Evolutionary conservation across 352 stramenopile genomes (phyloP).

Genomic region (Globisporangium polare): DNA sequence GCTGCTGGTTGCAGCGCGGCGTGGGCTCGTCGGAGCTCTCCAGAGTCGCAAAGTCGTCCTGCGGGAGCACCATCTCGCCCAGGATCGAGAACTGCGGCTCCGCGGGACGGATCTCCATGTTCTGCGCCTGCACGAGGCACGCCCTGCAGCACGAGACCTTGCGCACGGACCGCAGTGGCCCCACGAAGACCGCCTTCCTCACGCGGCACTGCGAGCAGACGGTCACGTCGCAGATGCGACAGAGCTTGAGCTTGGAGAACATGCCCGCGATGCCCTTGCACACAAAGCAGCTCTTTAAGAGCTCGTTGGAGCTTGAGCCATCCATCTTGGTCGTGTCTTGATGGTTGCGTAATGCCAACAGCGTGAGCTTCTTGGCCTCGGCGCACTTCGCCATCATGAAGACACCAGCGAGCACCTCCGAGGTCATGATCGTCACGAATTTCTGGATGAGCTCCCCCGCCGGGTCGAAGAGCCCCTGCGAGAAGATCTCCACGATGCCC

Average conservation of each 20-base stretch:
- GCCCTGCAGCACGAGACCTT: not conserved
- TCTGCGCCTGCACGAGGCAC: slow-evolving; percentile 14
- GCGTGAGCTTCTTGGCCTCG: slow-evolving; percentile 49
- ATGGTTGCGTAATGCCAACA: slow-evolving; percentile 33
- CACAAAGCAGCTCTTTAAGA: not conserved
- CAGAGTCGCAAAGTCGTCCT: not conserved
- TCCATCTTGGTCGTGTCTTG: slow-evolving; percentile 20
- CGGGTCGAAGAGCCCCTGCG: slow-evolving; percentile 43
- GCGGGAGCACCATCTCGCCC: slow-evolving; percentile 4
- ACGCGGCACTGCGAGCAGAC: slow-evolving; percentile 43
- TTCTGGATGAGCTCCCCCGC: slow-evolving; percentile 29
- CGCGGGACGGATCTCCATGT: slow-evolving; percentile 19
- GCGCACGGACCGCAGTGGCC: slow-evolving; percentile 3
- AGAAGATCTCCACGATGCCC: slow-evolving; percentile 39
- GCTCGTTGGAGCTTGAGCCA: not conserved
- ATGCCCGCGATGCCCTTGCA: slow-evolving; percentile 7
- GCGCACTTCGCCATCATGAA: slow-evolving; percentile 23
- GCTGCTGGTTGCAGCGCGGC: not conserved
- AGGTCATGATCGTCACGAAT: slow-evolving; percentile 19
- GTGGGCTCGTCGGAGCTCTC: not conserved
- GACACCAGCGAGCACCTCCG: slow-evolving; percentile 28
- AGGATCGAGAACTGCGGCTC: slow-evolving; percentile 25
- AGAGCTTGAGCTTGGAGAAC: slow-evolving; percentile 22
- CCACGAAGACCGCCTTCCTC: slow-evolving; percentile 46
- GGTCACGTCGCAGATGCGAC: slow-evolving; percentile 33